Evolutionary conservation across 345 rosid genomes (phyloP), one percentile per base, ranked within the genome.

Genomic region (Citrus medica): DNA sequence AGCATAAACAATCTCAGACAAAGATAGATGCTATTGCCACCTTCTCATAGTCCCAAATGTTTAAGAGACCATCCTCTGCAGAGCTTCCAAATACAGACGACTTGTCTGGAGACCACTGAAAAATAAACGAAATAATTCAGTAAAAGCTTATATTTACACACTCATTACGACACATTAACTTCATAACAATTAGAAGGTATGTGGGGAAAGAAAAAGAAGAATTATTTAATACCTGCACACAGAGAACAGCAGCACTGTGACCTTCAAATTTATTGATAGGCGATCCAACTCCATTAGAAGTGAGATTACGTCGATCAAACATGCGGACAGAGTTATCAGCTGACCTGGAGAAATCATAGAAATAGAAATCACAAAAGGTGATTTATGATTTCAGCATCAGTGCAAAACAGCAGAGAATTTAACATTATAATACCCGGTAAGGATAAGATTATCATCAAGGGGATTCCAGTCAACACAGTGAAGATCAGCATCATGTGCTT

Each of bases 401-500:
- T 55, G 53, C 68, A 60, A 60, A 70, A 51, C 7, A 42, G 55
- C 55, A 69, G 51, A 40, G 73, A 27, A 79, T n/a, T 58, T 21
- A 60, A 78, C 64, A 59, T 13, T 6, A 58, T 65, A 71, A 80
- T 90, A 96, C 99, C 99, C 99, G 1, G 99, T 94, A 61, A 96
- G 79, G 79, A 96, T 92, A 81, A 94, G 89, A 83, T 93, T 94
- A 80, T 89, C 88, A 73, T 92, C 97, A 82, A 92, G 94, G 60
- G 95, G 94, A 82, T 91, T 96, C 99, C 99, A 93, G 79, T 96
- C 99, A 74, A 96, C 97, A 87, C 97, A 94, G 83, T 96, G 99
- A 77, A 96, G 95, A 85, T 96, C 99, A 74, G 95, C 97, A 85
- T 92, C 81, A 76, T 96, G 98, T 0, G 99, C 98, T 75, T 93